Evolutionary conservation across 2,329 filamentous ascomycete species (phyloP).

Genomic region (Cladophialophora psammophila): DNA sequence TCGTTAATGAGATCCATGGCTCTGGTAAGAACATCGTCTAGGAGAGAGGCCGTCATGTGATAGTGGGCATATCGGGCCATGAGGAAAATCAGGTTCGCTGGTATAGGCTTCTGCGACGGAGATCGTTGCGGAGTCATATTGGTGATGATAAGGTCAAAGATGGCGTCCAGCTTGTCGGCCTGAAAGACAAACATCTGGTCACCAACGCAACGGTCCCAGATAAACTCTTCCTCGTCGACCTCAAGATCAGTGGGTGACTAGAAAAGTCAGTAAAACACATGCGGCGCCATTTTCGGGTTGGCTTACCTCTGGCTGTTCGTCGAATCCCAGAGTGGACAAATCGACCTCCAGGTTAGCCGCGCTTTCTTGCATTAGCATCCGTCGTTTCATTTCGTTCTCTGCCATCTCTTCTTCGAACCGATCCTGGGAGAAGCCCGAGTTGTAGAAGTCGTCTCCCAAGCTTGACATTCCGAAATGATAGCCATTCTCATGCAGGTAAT

Average conservation of each 20-base stretch:
- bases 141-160: conserved; percentile 94
- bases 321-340: conserved; percentile 90
- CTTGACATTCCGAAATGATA: conserved; percentile 66
- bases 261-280: conserved; percentile 32
- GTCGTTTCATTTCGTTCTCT: conserved; percentile 90
- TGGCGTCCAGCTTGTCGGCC: conserved; percentile 87
- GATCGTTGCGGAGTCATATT: conserved; percentile 97
- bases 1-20: conserved; percentile 95
- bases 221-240: conserved; percentile 86
- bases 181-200: conserved; percentile 99
- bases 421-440: conserved; percentile 85
- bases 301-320: conserved; percentile 80
- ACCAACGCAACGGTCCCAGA: conserved; percentile 92
- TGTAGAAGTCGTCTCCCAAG: conserved; percentile 81
- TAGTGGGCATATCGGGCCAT: conserved; percentile 97
- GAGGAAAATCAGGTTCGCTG: conserved; percentile 95
- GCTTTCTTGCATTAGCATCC: conserved; percentile 98
- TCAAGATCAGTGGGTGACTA: conserved; percentile 68
- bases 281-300: conserved; percentile 56
- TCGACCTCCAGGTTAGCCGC: conserved; percentile 96
- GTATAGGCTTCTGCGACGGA: conserved; percentile 95
- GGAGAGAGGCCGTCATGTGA: conserved; percentile 84
- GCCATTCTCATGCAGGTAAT: conserved; percentile 91
- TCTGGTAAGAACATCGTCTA: conserved; percentile 79
- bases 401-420: conserved; percentile 97